Evolutionary conservation across 768 basidiomycete species (phyloP), one percentile per base, ranked within the genome.

Genomic region (Pisolithus microcarpus): DNA sequence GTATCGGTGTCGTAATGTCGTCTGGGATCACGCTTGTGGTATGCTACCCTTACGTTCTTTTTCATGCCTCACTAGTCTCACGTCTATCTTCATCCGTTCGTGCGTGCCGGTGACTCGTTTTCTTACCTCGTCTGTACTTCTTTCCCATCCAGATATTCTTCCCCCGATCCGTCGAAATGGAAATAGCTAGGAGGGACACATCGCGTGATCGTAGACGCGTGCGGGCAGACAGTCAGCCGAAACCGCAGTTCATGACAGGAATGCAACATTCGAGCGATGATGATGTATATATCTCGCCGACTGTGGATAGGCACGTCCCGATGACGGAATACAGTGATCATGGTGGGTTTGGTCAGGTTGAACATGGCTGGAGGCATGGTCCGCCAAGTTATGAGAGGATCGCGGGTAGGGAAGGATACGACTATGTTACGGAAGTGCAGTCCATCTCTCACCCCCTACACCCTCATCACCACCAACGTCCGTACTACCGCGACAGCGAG

Each of bases 21-120:
- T 89, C 87, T 0, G 83, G 74, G 5, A 75, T 89, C 52, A 91
- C 87, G 0, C 76, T 91, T 19, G 75, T 87, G 40, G 87, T 87
- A 66, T 49, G 70, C 64, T 9, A n/a, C 45, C 28, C 10, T 9
- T 31, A 36, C 9, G 13, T 31, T 34, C 36, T 44, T 30, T 36
- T n/a, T 11, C 24, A 6, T 38, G 26, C 11, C 34, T 5, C 13
- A 15, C 13, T 4, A 5, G 11, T 34, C 34, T 34, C 34, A 34
- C 13, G 34, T 15, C 11, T 34, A 34, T 11, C 15, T 34, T 30
- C 34, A 43, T 30, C 31, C 23, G n/a, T 31, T 6, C 36, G 24
- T 38, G 19, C 51, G 28, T 36, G n/a, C 42, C 36, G 15, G 26
- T 11, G 46, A 26, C 26, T 21, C n/a, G 9, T 26, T 7, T 7